These are phyloP conservation scores for Gloeostereum incarnatum DNA, from an alignment of 768 basidiomycete genomes.

Conservation along the genomic window DNA sequence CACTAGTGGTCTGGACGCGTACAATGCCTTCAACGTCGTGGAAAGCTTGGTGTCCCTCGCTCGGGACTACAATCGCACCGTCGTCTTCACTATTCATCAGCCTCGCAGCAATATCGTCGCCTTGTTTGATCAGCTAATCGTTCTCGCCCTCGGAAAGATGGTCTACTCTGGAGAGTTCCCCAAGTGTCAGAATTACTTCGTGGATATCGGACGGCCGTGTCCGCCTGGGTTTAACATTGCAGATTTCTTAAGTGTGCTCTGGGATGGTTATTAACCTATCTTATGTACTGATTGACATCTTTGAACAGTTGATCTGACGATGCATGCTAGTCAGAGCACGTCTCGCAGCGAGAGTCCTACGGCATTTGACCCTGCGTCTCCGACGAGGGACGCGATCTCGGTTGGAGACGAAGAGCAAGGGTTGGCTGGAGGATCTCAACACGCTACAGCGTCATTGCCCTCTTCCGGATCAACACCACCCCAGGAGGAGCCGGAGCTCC, in stretches of 20 bases:
- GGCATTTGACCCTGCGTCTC: conserved; percentile 24
- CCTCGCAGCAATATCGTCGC: conserved; percentile 97
- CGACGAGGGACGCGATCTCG: conserved; percentile 32
- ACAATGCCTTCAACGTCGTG: conserved; percentile 92
- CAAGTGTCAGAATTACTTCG: conserved; percentile 76
- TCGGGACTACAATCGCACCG: conserved; percentile 84
- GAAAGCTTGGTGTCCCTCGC: conserved; percentile 83
- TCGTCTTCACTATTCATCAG: conserved; percentile 97
- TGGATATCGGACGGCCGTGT: conserved; percentile 70
- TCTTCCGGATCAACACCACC: conserved; percentile 1
- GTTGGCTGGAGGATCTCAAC: conserved; percentile 2
- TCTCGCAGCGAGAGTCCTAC: conserved; percentile 29
- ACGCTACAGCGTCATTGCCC: too few relatives aligned
- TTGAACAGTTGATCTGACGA: conserved; percentile 58
- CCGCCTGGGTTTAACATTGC: conserved; percentile 96
- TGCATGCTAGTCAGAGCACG: conserved; percentile 41
- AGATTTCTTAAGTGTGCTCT: conserved; percentile 80
- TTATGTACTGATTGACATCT: background rate
- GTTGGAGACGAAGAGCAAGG: conserved; percentile 74
- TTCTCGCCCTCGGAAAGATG: conserved; percentile 76
- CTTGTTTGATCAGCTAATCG: conserved; percentile 84
- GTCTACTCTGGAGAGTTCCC: conserved; percentile 77
- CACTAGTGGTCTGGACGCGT: conserved; percentile 91
- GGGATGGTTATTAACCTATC: conserved; percentile 18
- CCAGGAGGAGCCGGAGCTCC: conserved; percentile 10